Conservation (phyloP, 2,329 filamentous ascomycete genomes). For the Microdochium bolleyi region DNA sequence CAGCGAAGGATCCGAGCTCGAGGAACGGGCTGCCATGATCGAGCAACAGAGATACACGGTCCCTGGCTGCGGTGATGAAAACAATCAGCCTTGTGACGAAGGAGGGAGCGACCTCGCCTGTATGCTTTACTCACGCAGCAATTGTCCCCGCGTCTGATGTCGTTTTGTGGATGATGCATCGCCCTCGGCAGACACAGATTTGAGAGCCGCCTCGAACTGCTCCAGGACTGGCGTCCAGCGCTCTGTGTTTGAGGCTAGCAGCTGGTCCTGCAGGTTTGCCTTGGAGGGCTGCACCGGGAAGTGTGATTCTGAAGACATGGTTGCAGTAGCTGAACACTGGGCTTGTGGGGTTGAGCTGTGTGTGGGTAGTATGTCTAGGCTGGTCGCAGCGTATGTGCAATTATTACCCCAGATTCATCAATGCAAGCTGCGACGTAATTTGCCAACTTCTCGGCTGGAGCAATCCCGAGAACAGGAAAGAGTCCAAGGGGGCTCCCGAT, state of each 20-base stretch:
- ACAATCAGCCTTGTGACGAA: not conserved
- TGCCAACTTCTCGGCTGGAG: no score
- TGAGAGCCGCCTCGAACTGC: constrained; percentile 17
- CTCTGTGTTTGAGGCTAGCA: no score
- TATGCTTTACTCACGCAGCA: constrained; percentile 6
- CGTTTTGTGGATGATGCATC: constrained; percentile 15
- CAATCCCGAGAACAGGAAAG: no score
- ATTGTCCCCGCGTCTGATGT: constrained; percentile 11
- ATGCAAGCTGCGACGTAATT: no score
- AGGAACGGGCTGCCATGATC: constrained; percentile 29
- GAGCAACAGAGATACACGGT: constrained; percentile 25
- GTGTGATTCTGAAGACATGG: no score
- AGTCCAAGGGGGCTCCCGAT: no score
- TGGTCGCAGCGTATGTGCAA: no score
- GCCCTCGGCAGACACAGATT: constrained; percentile 19
- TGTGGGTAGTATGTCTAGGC: no score
- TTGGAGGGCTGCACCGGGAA: constrained; percentile 12
- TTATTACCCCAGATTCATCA: no score
- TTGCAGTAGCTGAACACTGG: no score
- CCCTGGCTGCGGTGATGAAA: constrained; percentile 19
- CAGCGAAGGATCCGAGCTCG: constrained; percentile 27
- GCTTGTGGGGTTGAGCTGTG: no score
- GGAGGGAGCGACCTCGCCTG: not conserved
- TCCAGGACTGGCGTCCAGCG: constrained; percentile 7
- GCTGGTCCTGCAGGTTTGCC: constrained; percentile 1